Base-by-base conservation (phyloP, 345 rosid species). In the Erysimum cheiranthoides region DNA sequence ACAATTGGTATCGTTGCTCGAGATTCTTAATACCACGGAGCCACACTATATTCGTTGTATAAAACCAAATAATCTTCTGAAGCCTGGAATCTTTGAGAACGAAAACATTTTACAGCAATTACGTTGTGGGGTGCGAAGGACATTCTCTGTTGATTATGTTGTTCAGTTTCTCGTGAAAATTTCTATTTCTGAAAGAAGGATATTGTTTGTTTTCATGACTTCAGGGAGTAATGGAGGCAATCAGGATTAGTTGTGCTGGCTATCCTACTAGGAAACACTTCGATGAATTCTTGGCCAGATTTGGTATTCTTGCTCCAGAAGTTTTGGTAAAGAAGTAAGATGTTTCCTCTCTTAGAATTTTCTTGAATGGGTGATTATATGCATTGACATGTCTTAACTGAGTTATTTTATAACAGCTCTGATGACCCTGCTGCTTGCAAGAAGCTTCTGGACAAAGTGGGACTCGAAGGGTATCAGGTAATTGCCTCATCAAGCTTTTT, bases 211-310 rank as follows among this genome's bases (percentile, higher is more conserved):
- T 27, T 36, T 17, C 69, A 74, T 78, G 58, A 71, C 62, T 39
- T 73, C 77, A 96, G 99, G 98, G 99, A 59, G 99, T 96, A 73
- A 93, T 93, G 99, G 98, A 96, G 79, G 99, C 99, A 81, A 93
- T 96, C 67, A 85, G 99, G 83, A 96, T 96, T 46, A 96, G 99
- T 79, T 89, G 96, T 84, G 99, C 99, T 16, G 99, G 99, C 34
- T 93, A 87, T 80, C 99, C 99, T 58, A 96, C 99, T 32, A 85
- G 97, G 78, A 93, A 85, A 77, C 87, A 86, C 58, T 96, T 93
- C 78, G 90, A 91, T 83, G 99, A 93, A 75, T 93, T 96, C 81
- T 72, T 85, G 50, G 90, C 85, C 70, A 85, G 99, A 77, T 96
- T 96, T 86, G 85, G 98, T 71, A 77, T 96, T 71, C 97, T 96